Evolutionary conservation across 768 basidiomycete genomes (phyloP), one percentile per base, ranked within the genome.

Genomic region (Rickenella mellea): DNA sequence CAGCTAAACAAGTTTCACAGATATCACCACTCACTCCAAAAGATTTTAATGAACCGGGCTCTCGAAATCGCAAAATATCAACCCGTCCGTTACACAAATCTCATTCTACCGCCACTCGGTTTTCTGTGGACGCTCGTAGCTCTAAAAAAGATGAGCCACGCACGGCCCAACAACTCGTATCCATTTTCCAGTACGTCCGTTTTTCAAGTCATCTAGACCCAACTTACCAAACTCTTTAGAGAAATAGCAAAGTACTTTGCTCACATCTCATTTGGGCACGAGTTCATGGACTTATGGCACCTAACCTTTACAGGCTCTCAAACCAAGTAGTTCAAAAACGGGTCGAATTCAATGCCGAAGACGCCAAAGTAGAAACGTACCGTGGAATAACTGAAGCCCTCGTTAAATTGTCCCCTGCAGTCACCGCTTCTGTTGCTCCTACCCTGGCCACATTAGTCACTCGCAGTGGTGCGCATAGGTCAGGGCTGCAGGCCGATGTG

Each of bases 361-460:
- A 67, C 45, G 60, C 64, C 39, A 75, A 71, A 51, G 48, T 70
- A 28, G 62, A 68, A 45, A 70, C 69, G 2, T 76, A 71, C 45
- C 71, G 64, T 2, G 66, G 70, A 26, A 59, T 78, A 37, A 72
- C 72, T 6, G 56, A 66, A 28, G 63, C 69, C 12, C 60, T 77
- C 24, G 66, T 71, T 11, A 65, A 62, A 46, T 62, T 70, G 28
- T 68, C 70, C 26, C 51, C 60, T 4, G 56, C 64, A 4, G 65
- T 67, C n/a, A 64, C 67, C 14, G 58, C 57, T 44, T 55, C 64
- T 9, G 63, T 75, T 22, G 62, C 65, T 3, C 67, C 74, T 15
- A 58, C 69, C 27, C 63, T 77, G 19, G 66, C 70, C 17, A 64
- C 68, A 27, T 63, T 74, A 20, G 58, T 68, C 44, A 54, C 60